Evolutionary conservation across 129 eudicot genomes (phyloP), one percentile per base, ranked within the genome.

Genomic region (Saposhnikovia divaricata): DNA sequence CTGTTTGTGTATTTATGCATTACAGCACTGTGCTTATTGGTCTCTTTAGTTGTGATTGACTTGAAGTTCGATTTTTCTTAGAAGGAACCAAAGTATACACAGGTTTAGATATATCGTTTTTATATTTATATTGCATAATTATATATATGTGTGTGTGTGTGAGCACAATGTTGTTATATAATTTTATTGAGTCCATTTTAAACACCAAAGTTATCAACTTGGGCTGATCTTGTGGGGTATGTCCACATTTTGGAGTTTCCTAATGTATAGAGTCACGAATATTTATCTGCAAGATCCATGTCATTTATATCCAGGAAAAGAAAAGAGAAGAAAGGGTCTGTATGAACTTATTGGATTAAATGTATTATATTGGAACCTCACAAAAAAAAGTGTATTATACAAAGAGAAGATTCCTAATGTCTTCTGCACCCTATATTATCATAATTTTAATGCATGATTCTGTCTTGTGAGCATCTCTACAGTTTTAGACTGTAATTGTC

Each of bases 361-460:
- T 28, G 12, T 43, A 34, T 34, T 34, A 34, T 34, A 34, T 34
- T 34, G 37, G 37, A 34, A 34, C 37, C 37, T 34, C 37, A 34
- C 37, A 34, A 34, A 34, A 34, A 34, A 34, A 31, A 31, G 1
- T 31, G 37, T 34, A 34, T 1, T 34, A 34, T 34, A 23, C 11
- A 48, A 47, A 16, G 38, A 77, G 14, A 23, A 53, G 40, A 23
- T 2, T 76, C n/a, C 14, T 37, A 3, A 16, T 23, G 28, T 31
- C 31, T 76, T 10, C 51, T 76, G 42, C 80, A 42, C 21, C 71
- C 28, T 34, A 38, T 73, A 19, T 68, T 45, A 51, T 77, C 68
- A 77, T 74, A 73, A 83, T 68, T 78, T 75, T 45, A 55, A 69
- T 39, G 81, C 39, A 81, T 42, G 76, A 48, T 45, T 55, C 39